phyloP scores from a whole-genome alignment of 768 basidiomycete species.

The Tricholoma terreum region DNA sequence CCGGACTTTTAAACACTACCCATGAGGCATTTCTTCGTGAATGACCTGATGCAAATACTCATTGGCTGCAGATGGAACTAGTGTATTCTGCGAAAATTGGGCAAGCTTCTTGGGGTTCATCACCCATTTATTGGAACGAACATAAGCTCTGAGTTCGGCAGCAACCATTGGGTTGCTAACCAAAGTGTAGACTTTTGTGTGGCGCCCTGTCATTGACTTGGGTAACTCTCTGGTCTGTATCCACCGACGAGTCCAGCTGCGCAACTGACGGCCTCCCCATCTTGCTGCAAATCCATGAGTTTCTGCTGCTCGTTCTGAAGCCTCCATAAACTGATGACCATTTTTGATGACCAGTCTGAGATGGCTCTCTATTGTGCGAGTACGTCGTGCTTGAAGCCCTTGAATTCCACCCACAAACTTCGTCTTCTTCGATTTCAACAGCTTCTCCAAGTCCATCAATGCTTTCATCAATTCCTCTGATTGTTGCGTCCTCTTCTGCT shows the following conservation, averaged over 20 bases:
- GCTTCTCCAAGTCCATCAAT: background rate
- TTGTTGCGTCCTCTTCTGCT: too few relatives aligned
- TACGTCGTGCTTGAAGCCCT: slow-evolving; percentile 3
- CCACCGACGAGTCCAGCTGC: background rate
- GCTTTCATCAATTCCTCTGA: background rate
- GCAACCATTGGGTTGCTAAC: background rate
- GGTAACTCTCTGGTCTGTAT: background rate
- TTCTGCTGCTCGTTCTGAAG: slow-evolving; percentile 11
- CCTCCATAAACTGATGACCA: background rate
- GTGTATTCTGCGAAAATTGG: slow-evolving; percentile 13
- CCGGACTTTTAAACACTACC: too few relatives aligned
- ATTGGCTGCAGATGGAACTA: slow-evolving; percentile 13
- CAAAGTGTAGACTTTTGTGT: background rate
- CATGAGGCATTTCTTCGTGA: slow-evolving; percentile 22
- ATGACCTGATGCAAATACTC: slow-evolving; percentile 17
- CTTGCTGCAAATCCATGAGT: slow-evolving; percentile 11
- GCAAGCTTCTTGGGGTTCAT: slow-evolving; percentile 23
- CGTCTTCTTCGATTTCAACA: background rate
- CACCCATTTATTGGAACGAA: too few relatives aligned
- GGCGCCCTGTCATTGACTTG: background rate
- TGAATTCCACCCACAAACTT: background rate
- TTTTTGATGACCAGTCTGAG: slow-evolving; percentile 11
- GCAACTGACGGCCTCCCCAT: slow-evolving; percentile 7
- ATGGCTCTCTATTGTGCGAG: slow-evolving; percentile 4
- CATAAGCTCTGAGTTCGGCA: background rate